Evolutionary conservation across 768 basidiomycete species (phyloP).

Genomic region (Podaxis pistillaris): DNA sequence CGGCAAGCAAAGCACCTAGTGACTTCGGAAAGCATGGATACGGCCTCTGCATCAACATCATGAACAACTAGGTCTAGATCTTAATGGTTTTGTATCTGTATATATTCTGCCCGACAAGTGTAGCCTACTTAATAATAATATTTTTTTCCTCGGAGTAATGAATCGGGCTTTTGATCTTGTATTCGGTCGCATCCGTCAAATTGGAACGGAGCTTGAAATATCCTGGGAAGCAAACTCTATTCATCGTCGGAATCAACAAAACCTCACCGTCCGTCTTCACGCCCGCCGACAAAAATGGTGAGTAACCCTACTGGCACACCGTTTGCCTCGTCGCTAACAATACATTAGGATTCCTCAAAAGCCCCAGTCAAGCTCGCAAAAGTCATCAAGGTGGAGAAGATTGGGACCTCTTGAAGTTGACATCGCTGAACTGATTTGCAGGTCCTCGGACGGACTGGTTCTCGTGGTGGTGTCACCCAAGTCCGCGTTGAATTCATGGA

Average conservation of each 20-base stretch:
- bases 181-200: slow-evolving; percentile 13
- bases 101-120: background rate
- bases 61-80: background rate
- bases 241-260: slow-evolving; percentile 28
- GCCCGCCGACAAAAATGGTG: slow-evolving; percentile 32
- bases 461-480: slow-evolving; percentile 98
- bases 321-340: slow-evolving; percentile 11
- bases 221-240: slow-evolving; percentile 28
- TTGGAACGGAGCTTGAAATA: slow-evolving; percentile 29
- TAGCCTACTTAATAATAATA: background rate
- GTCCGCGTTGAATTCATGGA: slow-evolving; percentile 99
- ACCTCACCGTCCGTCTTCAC: slow-evolving; percentile 22
- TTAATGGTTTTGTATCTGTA: background rate
- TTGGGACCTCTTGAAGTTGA: slow-evolving; percentile 6
- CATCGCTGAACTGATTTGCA: slow-evolving; percentile 29
- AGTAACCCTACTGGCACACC: slow-evolving; percentile 15
- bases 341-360: slow-evolving; percentile 78
- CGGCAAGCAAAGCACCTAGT: slow-evolving; percentile 5
- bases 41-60: background rate
- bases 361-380: slow-evolving; percentile 95
- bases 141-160: background rate
- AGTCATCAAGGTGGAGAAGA: slow-evolving; percentile 79
- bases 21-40: slow-evolving; percentile 1
- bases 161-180: background rate
- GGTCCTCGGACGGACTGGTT: slow-evolving; percentile 98